These are phyloP conservation scores for Penicillium sp. DNA, from an alignment of 2,329 filamentous ascomycete genomes.

Conservation along the genomic window DNA sequence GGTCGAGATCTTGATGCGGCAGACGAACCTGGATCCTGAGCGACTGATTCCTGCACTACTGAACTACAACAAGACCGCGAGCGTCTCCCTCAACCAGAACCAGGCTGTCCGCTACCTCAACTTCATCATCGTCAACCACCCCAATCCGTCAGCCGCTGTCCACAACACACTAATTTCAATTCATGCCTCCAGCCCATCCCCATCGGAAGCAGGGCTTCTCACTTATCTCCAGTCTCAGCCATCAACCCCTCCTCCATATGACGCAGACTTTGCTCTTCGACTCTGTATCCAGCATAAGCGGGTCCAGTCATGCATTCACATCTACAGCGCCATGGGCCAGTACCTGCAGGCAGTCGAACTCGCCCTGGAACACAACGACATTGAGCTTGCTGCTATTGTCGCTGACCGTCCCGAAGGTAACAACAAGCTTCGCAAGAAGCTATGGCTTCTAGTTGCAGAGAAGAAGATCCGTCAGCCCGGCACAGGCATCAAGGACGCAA, in stretches of 20 bases:
- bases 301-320: constrained; percentile 92
- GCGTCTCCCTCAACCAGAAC: constrained; percentile 71
- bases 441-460: constrained; percentile 93
- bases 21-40: constrained; percentile 78
- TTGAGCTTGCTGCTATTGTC: constrained; percentile 86
- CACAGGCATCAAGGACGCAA: constrained; percentile 86
- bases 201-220: constrained; percentile 81
- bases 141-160: constrained; percentile 77
- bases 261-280: constrained; percentile 92
- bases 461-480: constrained; percentile 83
- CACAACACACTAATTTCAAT: constrained; percentile 98
- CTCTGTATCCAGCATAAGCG: constrained; percentile 93
- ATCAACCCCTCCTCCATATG: constrained; percentile 80
- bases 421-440: constrained; percentile 79
- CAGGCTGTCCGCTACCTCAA: constrained; percentile 93
- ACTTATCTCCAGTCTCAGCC: constrained; percentile 90
- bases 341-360: constrained; percentile 92
- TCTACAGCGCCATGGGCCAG: constrained; percentile 95
- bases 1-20: constrained; percentile 94
- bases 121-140: constrained; percentile 84
- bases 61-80: constrained; percentile 80
- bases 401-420: constrained; percentile 81
- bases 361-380: constrained; percentile 83
- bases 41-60: constrained; percentile 90
- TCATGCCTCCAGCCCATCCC: constrained; percentile 81